Base-by-base conservation (phyloP, 2,329 filamentous ascomycete species). In the Penicillium hordei region DNA sequence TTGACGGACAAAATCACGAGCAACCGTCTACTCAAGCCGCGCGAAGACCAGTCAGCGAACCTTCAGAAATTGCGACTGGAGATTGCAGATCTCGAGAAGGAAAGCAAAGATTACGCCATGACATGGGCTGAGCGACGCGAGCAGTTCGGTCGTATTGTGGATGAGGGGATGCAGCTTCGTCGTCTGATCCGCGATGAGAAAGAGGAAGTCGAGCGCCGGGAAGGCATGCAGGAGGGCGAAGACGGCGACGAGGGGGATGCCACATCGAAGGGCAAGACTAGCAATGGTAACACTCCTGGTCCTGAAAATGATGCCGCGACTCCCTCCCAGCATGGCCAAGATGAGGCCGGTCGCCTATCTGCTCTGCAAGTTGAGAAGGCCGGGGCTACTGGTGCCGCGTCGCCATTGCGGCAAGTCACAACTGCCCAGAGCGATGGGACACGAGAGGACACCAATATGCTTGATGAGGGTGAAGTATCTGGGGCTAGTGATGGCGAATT, bases 181-280 rank as follows among this genome's bases (percentile, higher is more conserved):
- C 83, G 90, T 48, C 82, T 95, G 72, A 96, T 97, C 69, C 87
- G 92, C 60, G 93, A 96, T 69, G 93, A 97, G 80, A 96, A 96
- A 77, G 93, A 96, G 73, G 92, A 96, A 76, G 90, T 94, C 0
- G 92, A 96, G 76, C 82, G 91, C 42, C 84, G 91, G 54, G 91
- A 95, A 74, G 91, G 91, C 31, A 91, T 91, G 63, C 87, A 86
- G 48, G 87, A 83, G 60, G 81, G 78, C 5, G 81, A 88, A 65
- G 86, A 87, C 38, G 82, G 78, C 5, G 81, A 82, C 59, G 81
- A 82, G 15, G 83, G 74, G 6, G 82, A 82, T 54, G 75, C 75
- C 33, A 77, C 75, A 2, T 82, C 79, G 1, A 76, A 75, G 38
- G 83, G 80, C 21, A 78, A 78, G 61, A 66, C 70, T 6, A 82